Conservation (phyloP, 805 yeast species). For the Dipodascopsis tothii region DNA sequence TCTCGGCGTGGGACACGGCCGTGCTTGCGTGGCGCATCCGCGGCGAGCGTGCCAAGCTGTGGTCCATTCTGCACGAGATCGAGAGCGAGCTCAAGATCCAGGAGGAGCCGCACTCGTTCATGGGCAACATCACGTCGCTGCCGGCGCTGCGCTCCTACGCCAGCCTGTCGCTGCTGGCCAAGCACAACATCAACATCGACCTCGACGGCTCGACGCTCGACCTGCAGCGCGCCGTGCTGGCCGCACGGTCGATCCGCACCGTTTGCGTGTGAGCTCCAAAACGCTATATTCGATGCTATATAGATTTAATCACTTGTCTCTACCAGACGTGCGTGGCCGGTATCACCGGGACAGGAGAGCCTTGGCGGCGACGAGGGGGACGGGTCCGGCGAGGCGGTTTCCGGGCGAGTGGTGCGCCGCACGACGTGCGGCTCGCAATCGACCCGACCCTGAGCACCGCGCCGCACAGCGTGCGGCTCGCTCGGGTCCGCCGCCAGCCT, state of each 20-base stretch:
- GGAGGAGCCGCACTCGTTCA: neutral
- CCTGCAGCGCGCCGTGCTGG: slow-evolving; percentile 11
- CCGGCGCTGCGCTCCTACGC: neutral
- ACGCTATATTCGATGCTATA: too few relatives aligned
- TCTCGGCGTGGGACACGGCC: slow-evolving; percentile 10
- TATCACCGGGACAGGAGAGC: neutral
- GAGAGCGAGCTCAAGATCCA: slow-evolving; percentile 1
- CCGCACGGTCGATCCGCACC: slow-evolving; percentile 4
- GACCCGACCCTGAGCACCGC: too few relatives aligned
- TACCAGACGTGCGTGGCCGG: slow-evolving; percentile 7
- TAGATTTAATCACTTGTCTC: slow-evolving; percentile 1
- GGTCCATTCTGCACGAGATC: slow-evolving; percentile 3
- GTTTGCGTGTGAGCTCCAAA: slow-evolving; percentile 3
- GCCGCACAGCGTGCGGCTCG: too few relatives aligned
- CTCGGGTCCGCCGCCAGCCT: too few relatives aligned
- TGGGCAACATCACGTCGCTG: neutral
- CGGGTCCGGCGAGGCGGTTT: too few relatives aligned
- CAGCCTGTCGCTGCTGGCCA: slow-evolving; percentile 5
- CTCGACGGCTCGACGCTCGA: slow-evolving; percentile 11
- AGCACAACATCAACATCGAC: slow-evolving; percentile 1
- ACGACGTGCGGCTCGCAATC: too few relatives aligned
- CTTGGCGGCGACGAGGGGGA: too few relatives aligned
- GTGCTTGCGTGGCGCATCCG: slow-evolving; percentile 13
- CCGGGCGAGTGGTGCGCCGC: too few relatives aligned
- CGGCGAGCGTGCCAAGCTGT: neutral